Base-by-base conservation (phyloP, 148 eudicot genomes). In the Drosera capensis region DNA sequence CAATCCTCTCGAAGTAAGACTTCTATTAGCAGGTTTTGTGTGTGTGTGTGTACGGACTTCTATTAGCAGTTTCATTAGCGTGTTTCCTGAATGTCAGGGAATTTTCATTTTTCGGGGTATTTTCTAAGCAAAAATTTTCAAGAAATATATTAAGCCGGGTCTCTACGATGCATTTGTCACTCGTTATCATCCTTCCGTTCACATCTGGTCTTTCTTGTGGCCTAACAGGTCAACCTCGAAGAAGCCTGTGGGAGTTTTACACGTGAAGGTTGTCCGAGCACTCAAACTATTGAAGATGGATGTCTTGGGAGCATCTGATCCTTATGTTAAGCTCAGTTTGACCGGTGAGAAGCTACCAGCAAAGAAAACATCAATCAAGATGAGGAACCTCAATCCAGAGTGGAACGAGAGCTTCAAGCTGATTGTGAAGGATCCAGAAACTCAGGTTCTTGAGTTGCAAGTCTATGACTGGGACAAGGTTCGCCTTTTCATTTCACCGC, bases 401-500 rank as follows among this genome's bases (percentile, higher is more conserved):
- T 90, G 97, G 97, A 75, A 90, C 37, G 97, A 90, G 57, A 51
- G 59, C 7, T 90, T 84, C 54, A 90, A 75, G 67, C 71, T 90
- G 25, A 73, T 65, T 3, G 92, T 90, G 21, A 84, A 80, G 73
- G 87, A 84, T 16, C 97, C 93, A 4, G 60, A 84, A 49, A 60
- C 82, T 31, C 97, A 84, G 51, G 29, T 70, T 57, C 93, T 90
- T 40, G 65, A 68, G 37, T 53, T 90, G 28, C 58, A 71, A 59
- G 73, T 90, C 55, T 80, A 46, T 34, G 97, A 88, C 45, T 88
- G 97, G 97, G 86, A 78, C 63, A 78, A 78, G 93, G 93, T 83
- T 45, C 8, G 30, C 30, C 8, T 8, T 22, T 20, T 16, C 8
- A 5, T 23, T 4, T 11, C 13, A 4, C 38, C 14, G n/a, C 4